Percentiles rank a stretch among this genome's conserved stretches.
Conservation (phyloP, 306 rosid species). For the Casuarina cunninghamiana region DNA sequence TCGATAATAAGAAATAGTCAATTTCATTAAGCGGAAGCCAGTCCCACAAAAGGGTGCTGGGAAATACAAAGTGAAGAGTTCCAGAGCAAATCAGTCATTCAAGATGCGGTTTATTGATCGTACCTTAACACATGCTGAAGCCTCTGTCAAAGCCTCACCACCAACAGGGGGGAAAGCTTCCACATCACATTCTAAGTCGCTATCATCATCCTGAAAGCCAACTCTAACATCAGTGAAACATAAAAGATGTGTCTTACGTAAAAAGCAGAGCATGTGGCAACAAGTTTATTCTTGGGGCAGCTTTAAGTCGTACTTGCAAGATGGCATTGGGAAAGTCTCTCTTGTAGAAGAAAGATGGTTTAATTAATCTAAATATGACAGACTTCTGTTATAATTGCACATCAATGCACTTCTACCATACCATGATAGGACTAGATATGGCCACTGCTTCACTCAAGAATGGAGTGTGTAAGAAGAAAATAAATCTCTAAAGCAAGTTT, state of each 20-base stretch:
- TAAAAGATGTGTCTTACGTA: neutral
- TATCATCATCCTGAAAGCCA: slow-evolving; percentile 78
- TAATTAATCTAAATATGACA: neutral
- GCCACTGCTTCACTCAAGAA: neutral
- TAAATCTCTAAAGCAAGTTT: neutral
- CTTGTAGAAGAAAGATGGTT: neutral
- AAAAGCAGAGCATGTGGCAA: neutral
- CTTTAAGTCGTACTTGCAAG: neutral
- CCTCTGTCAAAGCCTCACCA: slow-evolving; percentile 62
- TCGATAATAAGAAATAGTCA: neutral
- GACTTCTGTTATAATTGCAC: neutral
- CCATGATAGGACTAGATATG: neutral
- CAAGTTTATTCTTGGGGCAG: neutral
- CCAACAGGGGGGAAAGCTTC: slow-evolving; percentile 57
- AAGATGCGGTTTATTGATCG: neutral
- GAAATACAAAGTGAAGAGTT: slow-evolving; percentile 4
- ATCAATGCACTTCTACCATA: neutral
- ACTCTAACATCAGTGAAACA: slow-evolving; percentile 27
- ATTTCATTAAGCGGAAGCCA: neutral
- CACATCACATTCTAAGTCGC: slow-evolving; percentile 77
- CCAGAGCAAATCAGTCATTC: neutral
- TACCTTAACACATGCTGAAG: slow-evolving; percentile 89
- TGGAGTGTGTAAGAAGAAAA: neutral
- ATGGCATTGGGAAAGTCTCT: neutral
- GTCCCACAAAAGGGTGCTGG: neutral